These are phyloP conservation scores for Cyclotella atomus DNA, from an alignment of 108 stramenopile genomes.

Conservation along the genomic window DNA sequence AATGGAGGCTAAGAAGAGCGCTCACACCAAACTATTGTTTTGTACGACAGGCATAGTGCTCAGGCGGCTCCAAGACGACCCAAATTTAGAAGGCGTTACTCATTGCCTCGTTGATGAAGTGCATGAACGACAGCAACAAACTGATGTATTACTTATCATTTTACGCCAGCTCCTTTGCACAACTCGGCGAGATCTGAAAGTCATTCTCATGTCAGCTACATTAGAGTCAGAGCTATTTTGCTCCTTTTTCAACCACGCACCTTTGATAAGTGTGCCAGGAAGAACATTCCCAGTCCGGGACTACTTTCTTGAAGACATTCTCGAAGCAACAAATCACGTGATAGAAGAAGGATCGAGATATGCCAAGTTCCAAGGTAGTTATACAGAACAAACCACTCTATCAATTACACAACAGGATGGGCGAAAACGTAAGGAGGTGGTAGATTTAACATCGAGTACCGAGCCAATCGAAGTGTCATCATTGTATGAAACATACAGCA, in stretches of 20 bases:
- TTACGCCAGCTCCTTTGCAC: slow-evolving; percentile 71
- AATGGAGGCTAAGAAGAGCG: slow-evolving; percentile 67
- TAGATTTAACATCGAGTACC: slow-evolving; percentile 41
- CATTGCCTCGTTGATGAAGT: slow-evolving; percentile 97
- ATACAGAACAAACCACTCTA: slow-evolving; percentile 47
- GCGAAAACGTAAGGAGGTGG: slow-evolving; percentile 65
- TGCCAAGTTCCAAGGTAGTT: slow-evolving; percentile 45
- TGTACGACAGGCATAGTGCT: slow-evolving; percentile 96
- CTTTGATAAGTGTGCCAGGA: slow-evolving; percentile 80
- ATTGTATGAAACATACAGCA: slow-evolving; percentile 62
- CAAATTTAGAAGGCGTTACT: slow-evolving; percentile 74
- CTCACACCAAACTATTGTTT: slow-evolving; percentile 86
- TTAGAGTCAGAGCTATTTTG: slow-evolving; percentile 78
- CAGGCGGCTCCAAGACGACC: slow-evolving; percentile 92
- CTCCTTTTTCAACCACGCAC: slow-evolving; percentile 74
- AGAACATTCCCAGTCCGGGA: slow-evolving; percentile 65
- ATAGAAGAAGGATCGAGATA: slow-evolving; percentile 84
- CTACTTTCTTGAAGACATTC: slow-evolving; percentile 86
- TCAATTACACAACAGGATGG: slow-evolving; percentile 70
- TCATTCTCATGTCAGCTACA: slow-evolving; percentile 93
- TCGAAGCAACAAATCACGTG: slow-evolving; percentile 80
- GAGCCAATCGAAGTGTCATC: slow-evolving; percentile 50
- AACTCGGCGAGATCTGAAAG: slow-evolving; percentile 71
- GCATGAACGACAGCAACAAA: slow-evolving; percentile 87
- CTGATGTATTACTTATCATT: slow-evolving; percentile 91